Conservation (phyloP, 129 eudicot species). For the Flaveria linearis region DNA sequence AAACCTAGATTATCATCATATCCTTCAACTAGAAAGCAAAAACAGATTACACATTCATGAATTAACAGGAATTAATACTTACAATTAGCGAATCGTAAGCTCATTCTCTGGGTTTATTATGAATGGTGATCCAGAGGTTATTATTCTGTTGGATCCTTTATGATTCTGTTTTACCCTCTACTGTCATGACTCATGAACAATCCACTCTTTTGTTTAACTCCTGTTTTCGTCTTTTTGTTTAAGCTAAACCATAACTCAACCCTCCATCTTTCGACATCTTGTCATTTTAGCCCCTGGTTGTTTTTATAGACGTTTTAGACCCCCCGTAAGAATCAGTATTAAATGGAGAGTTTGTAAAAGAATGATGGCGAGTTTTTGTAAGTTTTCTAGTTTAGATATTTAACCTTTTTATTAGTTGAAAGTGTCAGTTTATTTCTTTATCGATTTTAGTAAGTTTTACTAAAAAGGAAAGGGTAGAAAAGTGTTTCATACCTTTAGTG, state of each 20-base stretch:
- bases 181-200: conserved; percentile 23
- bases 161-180: background rate
- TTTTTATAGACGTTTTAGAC: background rate
- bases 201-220: conserved; percentile 11
- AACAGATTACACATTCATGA: background rate
- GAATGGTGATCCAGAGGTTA: conserved; percentile 5
- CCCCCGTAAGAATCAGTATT: background rate
- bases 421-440: background rate
- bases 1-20: background rate
- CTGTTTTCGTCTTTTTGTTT: conserved; percentile 16
- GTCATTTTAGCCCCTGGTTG: background rate
- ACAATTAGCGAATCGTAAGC: background rate
- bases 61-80: background rate
- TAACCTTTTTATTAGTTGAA: background rate
- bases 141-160: conserved; percentile 5
- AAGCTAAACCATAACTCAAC: background rate
- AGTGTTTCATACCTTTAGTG: background rate
- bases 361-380: no score
- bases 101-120: background rate
- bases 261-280: background rate
- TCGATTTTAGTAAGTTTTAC: background rate
- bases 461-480: background rate
- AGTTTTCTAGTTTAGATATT: background rate
- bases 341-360: background rate
- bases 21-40: background rate